Evolutionary conservation across 768 basidiomycete genomes (phyloP).

Genomic region (Fomitopsis serialis): DNA sequence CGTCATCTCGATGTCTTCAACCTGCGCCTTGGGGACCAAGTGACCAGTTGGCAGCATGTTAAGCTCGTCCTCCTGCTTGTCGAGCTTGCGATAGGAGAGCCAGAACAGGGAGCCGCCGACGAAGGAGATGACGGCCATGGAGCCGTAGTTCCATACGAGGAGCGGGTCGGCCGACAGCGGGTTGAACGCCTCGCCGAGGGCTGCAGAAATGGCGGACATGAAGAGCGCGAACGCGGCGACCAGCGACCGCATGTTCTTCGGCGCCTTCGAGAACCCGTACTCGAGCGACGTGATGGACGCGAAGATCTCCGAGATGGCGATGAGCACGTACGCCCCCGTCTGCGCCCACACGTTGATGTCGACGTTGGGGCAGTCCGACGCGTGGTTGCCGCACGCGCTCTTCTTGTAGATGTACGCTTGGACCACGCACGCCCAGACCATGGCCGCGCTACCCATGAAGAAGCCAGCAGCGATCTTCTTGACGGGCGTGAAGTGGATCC

Average conservation of each 20-base stretch:
- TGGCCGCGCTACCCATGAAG: slow-evolving; percentile 28
- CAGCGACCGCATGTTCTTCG: slow-evolving; percentile 81
- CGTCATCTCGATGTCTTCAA: too few relatives aligned
- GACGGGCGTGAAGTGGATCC: slow-evolving; percentile 32
- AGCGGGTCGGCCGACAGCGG: slow-evolving; percentile 68
- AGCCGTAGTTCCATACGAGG: slow-evolving; percentile 70
- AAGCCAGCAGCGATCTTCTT: slow-evolving; percentile 34
- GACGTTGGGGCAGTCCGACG: slow-evolving; percentile 54
- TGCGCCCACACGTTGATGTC: slow-evolving; percentile 78
- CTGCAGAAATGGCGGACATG: slow-evolving; percentile 52
- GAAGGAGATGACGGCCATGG: slow-evolving; percentile 52
- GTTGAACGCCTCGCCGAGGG: slow-evolving; percentile 68
- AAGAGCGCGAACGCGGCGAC: slow-evolving; percentile 52
- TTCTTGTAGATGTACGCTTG: slow-evolving; percentile 74
- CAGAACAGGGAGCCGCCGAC: slow-evolving; percentile 50
- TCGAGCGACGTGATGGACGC: slow-evolving; percentile 81
- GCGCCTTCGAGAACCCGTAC: slow-evolving; percentile 87
- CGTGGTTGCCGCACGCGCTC: slow-evolving; percentile 41
- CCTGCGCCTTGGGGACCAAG: slow-evolving; percentile 14
- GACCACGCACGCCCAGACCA: slow-evolving; percentile 46
- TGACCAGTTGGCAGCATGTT: slow-evolving; percentile 42
- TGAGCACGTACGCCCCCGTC: slow-evolving; percentile 61
- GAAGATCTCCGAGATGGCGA: slow-evolving; percentile 69
- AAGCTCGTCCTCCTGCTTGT: slow-evolving; percentile 55
- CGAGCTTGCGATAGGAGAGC: slow-evolving; percentile 48